Evolutionary conservation across 805 yeast species (phyloP), one percentile per base, ranked within the genome.

Genomic region (Ogataea sp.): DNA sequence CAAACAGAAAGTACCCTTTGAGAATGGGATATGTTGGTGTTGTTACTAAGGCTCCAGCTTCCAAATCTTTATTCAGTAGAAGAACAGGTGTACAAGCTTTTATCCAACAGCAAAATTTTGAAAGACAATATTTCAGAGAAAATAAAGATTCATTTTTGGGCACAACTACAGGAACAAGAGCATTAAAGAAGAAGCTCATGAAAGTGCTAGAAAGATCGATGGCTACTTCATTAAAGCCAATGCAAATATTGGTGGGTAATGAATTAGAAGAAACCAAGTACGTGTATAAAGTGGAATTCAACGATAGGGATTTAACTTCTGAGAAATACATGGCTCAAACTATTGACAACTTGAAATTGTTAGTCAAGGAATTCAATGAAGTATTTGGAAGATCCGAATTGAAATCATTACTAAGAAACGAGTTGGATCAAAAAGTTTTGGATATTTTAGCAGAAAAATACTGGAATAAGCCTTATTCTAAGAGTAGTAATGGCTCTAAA

Each of bases 11-110:
- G 52, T 94, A 94, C 53, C 97, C 98, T 0, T 66, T 93, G 44
- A 79, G 74, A 51, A 85, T 93, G 95, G 99, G 99, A 0, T 93
- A 93, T 56, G 97, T 93, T 17, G 99, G 99, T 41, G 97, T 94
- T n/a, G 82, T 94, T 16, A 85, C 97, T 2, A 83, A 78, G 47
- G 73, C 84, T 0, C 95, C 64, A 53, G 43, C 40, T 34, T 37
- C 52, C 16, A 53, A 57, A 13, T 61, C 73, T 0, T 53, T 83
- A 13, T 80, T 80, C 59, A 58, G 73, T 41, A 67, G 81, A 44
- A 65, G 65, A 41, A 59, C 75, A 2, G 77, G 83, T 1, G 70
- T 74, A 32, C 80, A 78, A 52, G 75, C 88, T 1, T 78, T 75
- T 43, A 67, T 77, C 28, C 75, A 84, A 1, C 86, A 79, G 51